phyloP scores from a whole-genome alignment of 1,284 basidiomycete genomes.

The Ustilago trichophora region DNA sequence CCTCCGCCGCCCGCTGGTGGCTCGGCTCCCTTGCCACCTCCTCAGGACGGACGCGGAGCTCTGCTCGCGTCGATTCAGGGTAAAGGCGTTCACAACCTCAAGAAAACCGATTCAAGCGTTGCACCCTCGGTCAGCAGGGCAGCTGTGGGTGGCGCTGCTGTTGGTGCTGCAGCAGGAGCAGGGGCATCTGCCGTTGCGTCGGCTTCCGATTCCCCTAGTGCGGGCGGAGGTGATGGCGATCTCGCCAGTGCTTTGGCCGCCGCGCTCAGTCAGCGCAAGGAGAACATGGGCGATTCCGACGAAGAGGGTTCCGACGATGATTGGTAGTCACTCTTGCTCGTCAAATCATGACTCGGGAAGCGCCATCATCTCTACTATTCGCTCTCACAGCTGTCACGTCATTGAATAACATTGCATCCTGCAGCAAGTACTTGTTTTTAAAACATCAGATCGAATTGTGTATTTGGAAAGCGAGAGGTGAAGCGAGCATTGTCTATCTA shows the following conservation, averaged over 20 bases:
- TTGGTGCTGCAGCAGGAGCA: constrained; percentile 25
- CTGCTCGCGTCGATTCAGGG: constrained; percentile 77
- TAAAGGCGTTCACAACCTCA: constrained; percentile 76
- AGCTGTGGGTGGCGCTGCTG: constrained; percentile 21
- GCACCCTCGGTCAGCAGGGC: no score
- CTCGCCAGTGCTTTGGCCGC: constrained; percentile 76
- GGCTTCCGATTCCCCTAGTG: constrained; percentile 14
- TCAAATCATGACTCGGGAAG: no score
- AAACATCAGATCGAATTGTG: no score
- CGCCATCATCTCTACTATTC: neutral
- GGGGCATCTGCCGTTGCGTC: constrained; percentile 26
- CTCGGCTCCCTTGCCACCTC: constrained; percentile 29
- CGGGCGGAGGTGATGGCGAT: constrained; percentile 69
- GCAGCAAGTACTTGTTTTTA: no score
- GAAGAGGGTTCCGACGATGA: constrained; percentile 77
- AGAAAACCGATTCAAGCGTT: constrained; percentile 71
- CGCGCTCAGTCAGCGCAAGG: constrained; percentile 80
- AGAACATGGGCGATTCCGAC: constrained; percentile 86
- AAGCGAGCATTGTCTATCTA: no score
- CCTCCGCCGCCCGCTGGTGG: constrained; percentile 39
- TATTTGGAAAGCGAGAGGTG: no score
- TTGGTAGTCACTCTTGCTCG: constrained; percentile 47
- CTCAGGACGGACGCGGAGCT: constrained; percentile 70
- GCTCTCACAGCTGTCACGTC: no score
- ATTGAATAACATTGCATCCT: no score